These are phyloP conservation scores for Schizosaccharomyces japonicus DNA, from an alignment of 805 yeast species.

Conservation along the genomic window DNA sequence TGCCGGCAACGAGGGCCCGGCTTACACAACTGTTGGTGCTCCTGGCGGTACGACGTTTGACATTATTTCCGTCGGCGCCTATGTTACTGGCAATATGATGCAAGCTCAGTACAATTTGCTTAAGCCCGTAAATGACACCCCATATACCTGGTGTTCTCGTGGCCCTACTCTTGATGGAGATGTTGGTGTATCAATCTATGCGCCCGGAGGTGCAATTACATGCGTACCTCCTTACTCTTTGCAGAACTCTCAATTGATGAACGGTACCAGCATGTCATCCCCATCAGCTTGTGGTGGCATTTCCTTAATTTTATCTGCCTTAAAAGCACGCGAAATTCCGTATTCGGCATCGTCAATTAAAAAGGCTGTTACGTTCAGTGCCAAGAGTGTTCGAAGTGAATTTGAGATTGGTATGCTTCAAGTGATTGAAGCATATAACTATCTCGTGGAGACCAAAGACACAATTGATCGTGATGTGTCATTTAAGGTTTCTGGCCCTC, in stretches of 20 bases:
- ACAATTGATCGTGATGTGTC: not conserved
- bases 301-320: not conserved
- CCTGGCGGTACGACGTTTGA: slow-evolving; percentile 4
- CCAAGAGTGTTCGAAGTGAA: not conserved
- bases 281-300: slow-evolving; percentile 6
- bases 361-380: slow-evolving; percentile 1
- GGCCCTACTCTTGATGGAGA: slow-evolving; percentile 5
- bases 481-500: not conserved
- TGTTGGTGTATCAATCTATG: slow-evolving; percentile 1
- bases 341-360: not conserved
- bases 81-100: slow-evolving; percentile 1
- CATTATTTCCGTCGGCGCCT: slow-evolving; percentile 4
- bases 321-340: not conserved
- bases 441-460: not conserved
- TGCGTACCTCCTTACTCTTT: slow-evolving; percentile 1
- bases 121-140: not conserved
- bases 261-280: slow-evolving; percentile 5
- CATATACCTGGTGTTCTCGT: slow-evolving; percentile 5
- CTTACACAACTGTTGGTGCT: slow-evolving; percentile 5
- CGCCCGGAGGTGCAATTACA: slow-evolving; percentile 6
- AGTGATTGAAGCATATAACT: slow-evolving; percentile 1
- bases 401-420: slow-evolving; percentile 1
- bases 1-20: slow-evolving; percentile 5
- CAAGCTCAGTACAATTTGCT: slow-evolving; percentile 3
- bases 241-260: slow-evolving; percentile 4